Evolutionary conservation across 2,329 filamentous ascomycete species (phyloP), one percentile per base, ranked within the genome.

Genomic region (Aureobasidium sp.): DNA sequence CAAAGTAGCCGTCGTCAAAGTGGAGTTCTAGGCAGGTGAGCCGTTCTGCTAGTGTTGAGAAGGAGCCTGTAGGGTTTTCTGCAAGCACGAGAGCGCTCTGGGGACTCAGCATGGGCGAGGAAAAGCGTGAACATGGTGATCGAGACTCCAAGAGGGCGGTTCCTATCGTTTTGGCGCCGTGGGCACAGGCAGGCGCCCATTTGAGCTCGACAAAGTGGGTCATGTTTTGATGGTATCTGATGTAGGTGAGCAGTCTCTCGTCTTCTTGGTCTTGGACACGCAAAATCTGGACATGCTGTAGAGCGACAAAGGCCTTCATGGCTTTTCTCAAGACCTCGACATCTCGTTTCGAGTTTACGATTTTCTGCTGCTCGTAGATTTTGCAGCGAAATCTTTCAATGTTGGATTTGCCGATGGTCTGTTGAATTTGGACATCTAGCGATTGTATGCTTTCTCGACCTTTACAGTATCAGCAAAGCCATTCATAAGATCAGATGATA

Each of bases 271-370:
- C 84, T 65, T 84, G 81, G 14, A 87, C 74, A 6, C 83, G 81
- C 29, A 88, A 78, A 15, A 89, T 79, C 64, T 87, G 84, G 56
- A 88, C 79, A 68, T 87, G 82, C 67, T 87, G 83, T 12, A 89
- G 77, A 31, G 79, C 79, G 1, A 78, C 80, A 68, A 88, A 88
- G 1, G 81, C 80, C 37, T 75, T 73, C 64, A 86, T 79, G 20
- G 83, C 84, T 62, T 78, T 77, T 63, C 77, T 80, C 37, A 87
- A 72, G 20, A 83, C 76, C 15, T 72, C 70, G 42, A 79, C 75
- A 67, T 87, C 84, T 64, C 80, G 76, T 55, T 78, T 72, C 2
- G 76, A 77, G 41, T 75, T 71, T 58, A 85, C 72, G 45, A 87
- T 78, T 20, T 77, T 74, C 60, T 74, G 73, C 65, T 84, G 81